phyloP scores from a whole-genome alignment of 257 asterid genomes.

The Ocimum tenuiflorum region DNA sequence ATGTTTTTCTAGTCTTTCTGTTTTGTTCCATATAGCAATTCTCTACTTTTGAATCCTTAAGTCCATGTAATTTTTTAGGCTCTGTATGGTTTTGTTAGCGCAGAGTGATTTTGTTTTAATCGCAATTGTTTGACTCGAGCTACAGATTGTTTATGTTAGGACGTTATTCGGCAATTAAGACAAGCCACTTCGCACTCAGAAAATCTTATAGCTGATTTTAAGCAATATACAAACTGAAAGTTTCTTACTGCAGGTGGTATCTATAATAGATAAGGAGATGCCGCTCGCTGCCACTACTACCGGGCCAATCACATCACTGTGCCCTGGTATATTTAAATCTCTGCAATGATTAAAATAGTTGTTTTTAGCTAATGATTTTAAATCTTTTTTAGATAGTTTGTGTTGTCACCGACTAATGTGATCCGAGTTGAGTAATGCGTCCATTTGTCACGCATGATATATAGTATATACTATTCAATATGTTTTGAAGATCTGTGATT shows the following conservation, averaged over 20 bases:
- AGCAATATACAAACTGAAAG: no score
- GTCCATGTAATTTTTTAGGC: no score
- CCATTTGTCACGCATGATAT: neutral
- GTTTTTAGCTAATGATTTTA: neutral
- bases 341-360: neutral
- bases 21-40: no score
- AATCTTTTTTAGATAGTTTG: neutral
- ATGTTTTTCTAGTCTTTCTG: no score
- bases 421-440: neutral
- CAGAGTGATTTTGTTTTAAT: no score
- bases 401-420: neutral
- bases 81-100: no score
- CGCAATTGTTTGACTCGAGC: no score
- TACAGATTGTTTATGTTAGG: no score
- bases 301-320: constrained; percentile 27
- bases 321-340: constrained; percentile 33
- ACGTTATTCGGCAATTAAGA: no score
- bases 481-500: neutral
- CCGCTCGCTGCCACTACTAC: constrained; percentile 34
- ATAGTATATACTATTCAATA: neutral
- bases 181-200: no score
- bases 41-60: no score
- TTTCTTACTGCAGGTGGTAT: constrained; percentile 24
- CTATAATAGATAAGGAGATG: constrained; percentile 26
- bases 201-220: no score